Evolutionary conservation across 179 eudicot genomes (phyloP), one percentile per base, ranked within the genome.

Genomic region (Camellia oleifera): DNA sequence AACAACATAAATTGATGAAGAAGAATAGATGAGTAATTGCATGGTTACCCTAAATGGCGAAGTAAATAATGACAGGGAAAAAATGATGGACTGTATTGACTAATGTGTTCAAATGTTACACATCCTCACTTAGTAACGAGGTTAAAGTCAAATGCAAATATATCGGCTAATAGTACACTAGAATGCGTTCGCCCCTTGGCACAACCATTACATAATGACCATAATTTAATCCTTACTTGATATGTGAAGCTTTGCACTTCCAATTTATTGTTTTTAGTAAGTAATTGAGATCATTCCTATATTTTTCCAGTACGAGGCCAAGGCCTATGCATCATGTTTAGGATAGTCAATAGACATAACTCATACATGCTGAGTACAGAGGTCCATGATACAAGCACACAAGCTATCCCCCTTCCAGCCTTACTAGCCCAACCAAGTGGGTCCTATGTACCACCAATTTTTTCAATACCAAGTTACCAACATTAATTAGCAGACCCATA

Each of bases 401-500:
- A 4, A 26, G 23, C 40, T 11, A 7, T 23, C 5, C 3, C 20
- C 15, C 40, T 73, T 74, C 6, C 14, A 74, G 12, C 18, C 14
- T 74, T 57, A 57, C 50, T 40, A 74, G 23, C 44, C 69, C 79
- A 62, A 64, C n/a, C 57, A 63, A 76, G 64, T 62, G 20, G 5
- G 44, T 62, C 6, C 74, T 70, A 45, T 12, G 3, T 14, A 64
- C 42, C 68, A 64, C 42, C 23, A 7, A 7, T 64, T 5, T 20
- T 64, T 9, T 26, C 2, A 42, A 13, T 4, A 52, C 46, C 62
- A 53, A 32, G 13, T 32, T 48, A 7, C 5, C 52, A 48, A 4
- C 20, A 15, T 58, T 18, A 50, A 52, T 40, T 9, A 10, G 7
- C 11, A 78, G 56, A 17, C 32, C 20, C 74, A 32, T 8, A 13